These are phyloP conservation scores for Isoetes taiwanensis DNA, from an alignment of 75 land plant species.

Conservation along the genomic window DNA sequence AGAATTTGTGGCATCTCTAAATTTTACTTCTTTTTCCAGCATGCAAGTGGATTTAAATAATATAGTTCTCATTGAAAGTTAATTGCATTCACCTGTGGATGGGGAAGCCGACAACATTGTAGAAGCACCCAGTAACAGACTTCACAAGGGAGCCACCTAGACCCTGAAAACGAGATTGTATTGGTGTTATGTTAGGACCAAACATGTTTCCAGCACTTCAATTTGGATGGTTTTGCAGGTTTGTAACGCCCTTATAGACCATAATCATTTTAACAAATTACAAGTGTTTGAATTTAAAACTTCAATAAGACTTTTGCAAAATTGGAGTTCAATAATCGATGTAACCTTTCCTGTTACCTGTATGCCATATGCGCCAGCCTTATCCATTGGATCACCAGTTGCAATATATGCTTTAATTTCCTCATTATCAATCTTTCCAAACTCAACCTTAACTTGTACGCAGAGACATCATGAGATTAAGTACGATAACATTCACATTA, in stretches of 20 bases:
- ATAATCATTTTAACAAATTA: background rate
- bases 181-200: background rate
- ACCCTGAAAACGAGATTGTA: conserved; percentile 19
- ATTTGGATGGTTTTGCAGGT: background rate
- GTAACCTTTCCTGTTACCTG: conserved; percentile 14
- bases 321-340: background rate
- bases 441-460: conserved; percentile 30
- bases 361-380: conserved; percentile 48
- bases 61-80: no score
- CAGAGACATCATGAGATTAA: background rate
- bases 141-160: conserved; percentile 40
- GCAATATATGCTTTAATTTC: conserved; percentile 34
- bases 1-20: no score
- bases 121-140: conserved; percentile 33
- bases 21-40: no score
- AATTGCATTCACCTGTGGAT: conserved; percentile 39
- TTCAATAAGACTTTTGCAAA: background rate
- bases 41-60: no score
- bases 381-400: conserved; percentile 44
- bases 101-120: conserved; percentile 44
- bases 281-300: background rate
- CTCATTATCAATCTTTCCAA: conserved; percentile 27
- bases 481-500: no score
- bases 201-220: background rate
- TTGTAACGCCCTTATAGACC: background rate